Conservation (phyloP, 805 yeast genomes). For the Yarrowia sp. region DNA sequence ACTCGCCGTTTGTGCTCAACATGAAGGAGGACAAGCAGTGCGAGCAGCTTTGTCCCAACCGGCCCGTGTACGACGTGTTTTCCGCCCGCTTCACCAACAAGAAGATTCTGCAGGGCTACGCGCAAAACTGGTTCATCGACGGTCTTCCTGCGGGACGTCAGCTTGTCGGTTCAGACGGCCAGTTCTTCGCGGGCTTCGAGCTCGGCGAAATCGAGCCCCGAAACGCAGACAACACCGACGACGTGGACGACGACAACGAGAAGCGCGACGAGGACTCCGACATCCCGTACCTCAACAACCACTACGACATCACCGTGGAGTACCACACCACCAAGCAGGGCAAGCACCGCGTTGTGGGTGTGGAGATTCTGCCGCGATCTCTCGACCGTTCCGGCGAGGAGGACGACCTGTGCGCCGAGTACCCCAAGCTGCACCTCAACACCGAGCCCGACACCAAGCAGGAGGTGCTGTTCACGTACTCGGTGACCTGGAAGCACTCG, state of each 20-base stretch:
- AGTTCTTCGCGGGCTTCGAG: conserved; percentile 78
- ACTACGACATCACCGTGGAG: conserved; percentile 73
- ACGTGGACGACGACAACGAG: conserved; percentile 50
- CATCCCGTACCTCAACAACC: conserved; percentile 69
- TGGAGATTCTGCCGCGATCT: conserved; percentile 70
- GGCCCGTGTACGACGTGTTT: conserved; percentile 49
- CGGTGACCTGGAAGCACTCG: conserved; percentile 69
- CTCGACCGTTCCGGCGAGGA: conserved; percentile 41
- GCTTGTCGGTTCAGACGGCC: conserved; percentile 48
- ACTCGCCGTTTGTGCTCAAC: conserved; percentile 79
- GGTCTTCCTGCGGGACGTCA: conserved; percentile 82
- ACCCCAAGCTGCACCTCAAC: conserved; percentile 30
- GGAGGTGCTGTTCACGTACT: conserved; percentile 76
- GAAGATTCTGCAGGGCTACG: conserved; percentile 77
- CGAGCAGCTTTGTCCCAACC: conserved; percentile 57
- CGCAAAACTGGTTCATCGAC: conserved; percentile 89
- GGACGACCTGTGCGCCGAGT: conserved; percentile 34
- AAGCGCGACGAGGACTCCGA: conserved; percentile 32
- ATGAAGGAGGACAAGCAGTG: conserved; percentile 77
- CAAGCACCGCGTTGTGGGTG: conserved; percentile 87
- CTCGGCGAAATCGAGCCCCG: conserved; percentile 48
- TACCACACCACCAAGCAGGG: conserved; percentile 72
- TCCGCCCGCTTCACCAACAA: conserved; percentile 77
- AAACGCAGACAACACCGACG: conserved; percentile 50
- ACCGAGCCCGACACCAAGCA: conserved; percentile 53